phyloP scores from a whole-genome alignment of 768 basidiomycete species.

The Sutorius australiensis region DNA sequence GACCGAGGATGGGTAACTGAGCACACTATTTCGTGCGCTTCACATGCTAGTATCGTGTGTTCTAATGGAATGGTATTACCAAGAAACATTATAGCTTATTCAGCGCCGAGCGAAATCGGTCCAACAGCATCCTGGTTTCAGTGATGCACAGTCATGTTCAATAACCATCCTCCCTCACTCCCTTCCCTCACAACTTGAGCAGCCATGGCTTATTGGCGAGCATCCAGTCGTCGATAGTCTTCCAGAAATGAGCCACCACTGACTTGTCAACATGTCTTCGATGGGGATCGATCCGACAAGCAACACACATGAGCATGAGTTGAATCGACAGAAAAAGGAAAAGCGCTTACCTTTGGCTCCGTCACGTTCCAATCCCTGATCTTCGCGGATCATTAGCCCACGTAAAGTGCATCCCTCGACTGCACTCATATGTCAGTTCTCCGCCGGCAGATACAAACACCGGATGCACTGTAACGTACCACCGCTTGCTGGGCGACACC shows the following conservation, averaged over 20 bases:
- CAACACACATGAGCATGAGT: background rate
- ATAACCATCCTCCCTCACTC: background rate
- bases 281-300: constrained; percentile 75
- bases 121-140: too few relatives aligned
- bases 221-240: constrained; percentile 84
- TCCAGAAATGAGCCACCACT: constrained; percentile 95
- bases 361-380: constrained; percentile 98
- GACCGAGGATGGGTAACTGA: too few relatives aligned
- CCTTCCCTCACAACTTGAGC: constrained; percentile 38
- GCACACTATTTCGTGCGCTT: too few relatives aligned
- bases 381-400: constrained; percentile 88
- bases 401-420: constrained; percentile 93
- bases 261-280: constrained; percentile 92
- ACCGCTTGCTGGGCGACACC: constrained; percentile 58
- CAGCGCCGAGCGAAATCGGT: too few relatives aligned
- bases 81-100: too few relatives aligned
- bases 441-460: background rate
- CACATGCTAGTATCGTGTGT: too few relatives aligned
- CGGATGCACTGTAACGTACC: constrained; percentile 72
- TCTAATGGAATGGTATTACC: too few relatives aligned
- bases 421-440: constrained; percentile 27
- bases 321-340: background rate
- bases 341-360: constrained; percentile 68
- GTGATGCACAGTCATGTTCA: too few relatives aligned
- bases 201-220: constrained; percentile 75